Evolutionary conservation across 2,329 filamentous ascomycete genomes (phyloP), one percentile per base, ranked within the genome.

Genomic region (Raffaelea albimanens): DNA sequence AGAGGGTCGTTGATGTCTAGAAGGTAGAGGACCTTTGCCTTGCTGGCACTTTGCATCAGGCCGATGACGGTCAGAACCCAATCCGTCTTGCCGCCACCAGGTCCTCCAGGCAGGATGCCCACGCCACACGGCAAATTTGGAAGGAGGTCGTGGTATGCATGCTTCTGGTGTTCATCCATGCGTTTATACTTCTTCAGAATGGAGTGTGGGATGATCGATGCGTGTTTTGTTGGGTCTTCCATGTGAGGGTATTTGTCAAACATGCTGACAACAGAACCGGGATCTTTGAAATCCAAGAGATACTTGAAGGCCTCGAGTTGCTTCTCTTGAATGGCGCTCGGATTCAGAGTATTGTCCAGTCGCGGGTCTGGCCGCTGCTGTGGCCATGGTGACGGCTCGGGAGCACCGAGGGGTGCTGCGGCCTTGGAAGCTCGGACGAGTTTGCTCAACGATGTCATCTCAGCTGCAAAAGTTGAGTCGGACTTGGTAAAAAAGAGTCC

Each of bases 1-100:
- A 70, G 63, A 0, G 71, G 67, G 40, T 69, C 65, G 53, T 73
- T 73, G 46, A 73, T 67, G 45, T 73, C 70, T 2, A 73, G 59
- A 0, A 73, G 55, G 43, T 71, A 73, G 0, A 73, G 56, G 11
- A 73, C 62, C 7, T 62, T 69, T 49, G 52, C 55, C 1, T 42
- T 31, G 3, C 56, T 56, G 10, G 53, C 56, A 19, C 47, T 55
- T 40, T 59, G 64, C 14, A 50, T 36, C 4, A 71, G 55, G 0
- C 64, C 65, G 2, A 68, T 59, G 2, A 70, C 54, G 1, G 67
- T 56, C 53, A 72, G 63, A 31, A 67, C 70, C 67, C 68, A 71
- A 33, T 71, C 66, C 0, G 70, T 73, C 44, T 73, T 73, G 0
- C 70, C 70, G 0, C 69, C 64, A 0, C 70, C 70, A 4, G 70